Conservation (phyloP, 164 flowering plant species). For the Vitis cinerea region DNA sequence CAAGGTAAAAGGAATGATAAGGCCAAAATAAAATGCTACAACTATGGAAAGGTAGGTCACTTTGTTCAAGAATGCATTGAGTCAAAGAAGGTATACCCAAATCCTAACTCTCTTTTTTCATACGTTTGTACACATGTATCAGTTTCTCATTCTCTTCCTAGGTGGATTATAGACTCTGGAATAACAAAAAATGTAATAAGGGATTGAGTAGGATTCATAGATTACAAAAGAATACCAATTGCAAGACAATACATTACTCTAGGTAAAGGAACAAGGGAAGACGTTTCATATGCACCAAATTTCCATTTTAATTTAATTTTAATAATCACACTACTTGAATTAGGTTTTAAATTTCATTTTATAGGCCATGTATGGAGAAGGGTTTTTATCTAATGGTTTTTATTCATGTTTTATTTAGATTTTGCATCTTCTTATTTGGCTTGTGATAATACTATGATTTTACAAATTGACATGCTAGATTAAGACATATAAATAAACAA, state of each 20-base stretch:
- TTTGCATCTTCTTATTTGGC: neutral
- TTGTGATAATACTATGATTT: slow-evolving; percentile 3
- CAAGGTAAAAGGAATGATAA: slow-evolving; percentile 7
- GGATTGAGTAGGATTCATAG: neutral
- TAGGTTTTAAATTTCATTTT: too few species aligned
- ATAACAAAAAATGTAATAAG: slow-evolving; percentile 6
- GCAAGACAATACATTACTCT: neutral
- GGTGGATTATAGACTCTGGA: neutral
- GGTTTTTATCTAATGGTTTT: neutral
- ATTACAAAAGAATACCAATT: neutral
- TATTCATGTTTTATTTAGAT: neutral
- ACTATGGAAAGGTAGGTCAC: too few species aligned
- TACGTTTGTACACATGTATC: neutral
- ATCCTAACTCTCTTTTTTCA: neutral
- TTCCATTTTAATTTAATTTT: neutral
- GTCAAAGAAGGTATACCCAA: too few species aligned
- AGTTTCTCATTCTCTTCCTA: slow-evolving; percentile 3
- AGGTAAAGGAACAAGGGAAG: neutral
- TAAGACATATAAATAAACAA: slow-evolving; percentile 7
- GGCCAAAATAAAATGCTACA: neutral
- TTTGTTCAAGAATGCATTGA: too few species aligned
- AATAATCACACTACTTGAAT: neutral
- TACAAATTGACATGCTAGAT: slow-evolving; percentile 3
- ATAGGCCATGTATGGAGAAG: neutral
- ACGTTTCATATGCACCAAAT: neutral